Conservation (phyloP, 805 yeast genomes). For the Wickerhamiella galacta region DNA sequence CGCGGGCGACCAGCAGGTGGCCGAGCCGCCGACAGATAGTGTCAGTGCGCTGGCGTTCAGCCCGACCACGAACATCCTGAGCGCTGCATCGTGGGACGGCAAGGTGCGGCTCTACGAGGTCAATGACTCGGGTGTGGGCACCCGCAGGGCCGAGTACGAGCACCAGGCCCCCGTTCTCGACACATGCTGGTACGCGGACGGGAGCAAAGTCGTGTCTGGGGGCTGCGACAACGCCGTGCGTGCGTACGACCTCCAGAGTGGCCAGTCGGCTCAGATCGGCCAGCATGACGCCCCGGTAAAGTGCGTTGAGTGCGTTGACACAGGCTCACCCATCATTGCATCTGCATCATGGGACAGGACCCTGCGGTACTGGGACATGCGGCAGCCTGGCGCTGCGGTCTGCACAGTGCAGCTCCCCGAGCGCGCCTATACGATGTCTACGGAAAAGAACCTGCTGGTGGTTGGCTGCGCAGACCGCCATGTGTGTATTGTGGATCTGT, state of each 20-base stretch:
- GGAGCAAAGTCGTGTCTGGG: conserved; percentile 72
- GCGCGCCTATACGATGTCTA: conserved; percentile 78
- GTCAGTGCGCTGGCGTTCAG: conserved; percentile 72
- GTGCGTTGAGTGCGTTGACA: conserved; percentile 66
- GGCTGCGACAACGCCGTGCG: conserved; percentile 84
- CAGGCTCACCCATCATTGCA: conserved; percentile 58
- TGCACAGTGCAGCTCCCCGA: conserved; percentile 76
- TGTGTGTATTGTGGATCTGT: conserved; percentile 53
- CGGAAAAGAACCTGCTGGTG: conserved; percentile 63
- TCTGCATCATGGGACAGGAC: conserved; percentile 97
- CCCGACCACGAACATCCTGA: conserved; percentile 64
- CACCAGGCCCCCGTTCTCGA: conserved; percentile 79
- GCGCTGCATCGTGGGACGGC: conserved; percentile 88
- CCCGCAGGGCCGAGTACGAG: conserved; percentile 77
- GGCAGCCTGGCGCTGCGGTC: conserved; percentile 60
- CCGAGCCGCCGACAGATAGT: conserved; percentile 37
- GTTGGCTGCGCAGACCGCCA: conserved; percentile 92
- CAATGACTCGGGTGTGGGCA: conserved; percentile 50
- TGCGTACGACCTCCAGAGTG: conserved; percentile 63
- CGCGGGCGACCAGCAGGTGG: neutral
- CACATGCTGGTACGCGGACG: conserved; percentile 73
- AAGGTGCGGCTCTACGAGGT: conserved; percentile 88
- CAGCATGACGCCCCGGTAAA: conserved; percentile 70
- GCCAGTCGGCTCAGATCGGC: conserved; percentile 74
- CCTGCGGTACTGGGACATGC: conserved; percentile 83